Evolutionary conservation across 2,329 filamentous ascomycete genomes (phyloP).

Genomic region (Curvularia spicifera): DNA sequence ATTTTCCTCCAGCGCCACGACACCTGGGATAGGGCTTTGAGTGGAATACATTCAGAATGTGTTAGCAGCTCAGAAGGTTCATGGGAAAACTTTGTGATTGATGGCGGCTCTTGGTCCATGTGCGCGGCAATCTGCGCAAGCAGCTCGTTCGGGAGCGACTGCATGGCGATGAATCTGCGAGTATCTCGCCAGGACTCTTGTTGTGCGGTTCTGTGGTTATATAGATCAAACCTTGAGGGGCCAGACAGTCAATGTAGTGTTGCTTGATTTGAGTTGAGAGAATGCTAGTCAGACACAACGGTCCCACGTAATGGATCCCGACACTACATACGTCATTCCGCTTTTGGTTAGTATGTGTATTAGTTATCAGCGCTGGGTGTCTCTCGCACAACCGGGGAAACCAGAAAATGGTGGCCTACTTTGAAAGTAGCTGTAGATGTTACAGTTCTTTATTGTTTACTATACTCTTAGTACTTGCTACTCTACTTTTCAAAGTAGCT

Average conservation of each 20-base stretch:
- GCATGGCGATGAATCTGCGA: conserved; percentile 19
- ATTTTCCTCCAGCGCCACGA: conserved; percentile 44
- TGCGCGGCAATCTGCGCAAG: conserved; percentile 44
- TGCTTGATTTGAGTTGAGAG: background rate
- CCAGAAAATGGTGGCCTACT: too few species aligned
- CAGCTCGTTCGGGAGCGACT: conserved; percentile 46
- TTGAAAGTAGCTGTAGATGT: too few species aligned
- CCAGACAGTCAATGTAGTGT: background rate
- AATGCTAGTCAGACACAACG: background rate
- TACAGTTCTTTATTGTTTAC: too few species aligned
- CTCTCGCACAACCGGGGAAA: background rate
- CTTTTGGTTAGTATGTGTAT: background rate
- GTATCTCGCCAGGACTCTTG: background rate
- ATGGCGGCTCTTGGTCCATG: conserved; percentile 42
- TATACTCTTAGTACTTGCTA: too few species aligned
- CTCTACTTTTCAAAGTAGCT: too few species aligned
- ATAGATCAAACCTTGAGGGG: background rate
- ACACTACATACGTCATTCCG: background rate
- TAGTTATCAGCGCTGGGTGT: background rate
- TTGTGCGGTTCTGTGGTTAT: background rate
- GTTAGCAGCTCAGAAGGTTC: conserved; percentile 42
- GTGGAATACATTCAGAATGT: conserved; percentile 22
- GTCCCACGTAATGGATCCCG: background rate
- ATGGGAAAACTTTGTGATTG: conserved; percentile 39
- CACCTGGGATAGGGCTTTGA: conserved; percentile 44